phyloP scores from a whole-genome alignment of 108 stramenopile genomes.

The Cyclotella distinguenda region DNA sequence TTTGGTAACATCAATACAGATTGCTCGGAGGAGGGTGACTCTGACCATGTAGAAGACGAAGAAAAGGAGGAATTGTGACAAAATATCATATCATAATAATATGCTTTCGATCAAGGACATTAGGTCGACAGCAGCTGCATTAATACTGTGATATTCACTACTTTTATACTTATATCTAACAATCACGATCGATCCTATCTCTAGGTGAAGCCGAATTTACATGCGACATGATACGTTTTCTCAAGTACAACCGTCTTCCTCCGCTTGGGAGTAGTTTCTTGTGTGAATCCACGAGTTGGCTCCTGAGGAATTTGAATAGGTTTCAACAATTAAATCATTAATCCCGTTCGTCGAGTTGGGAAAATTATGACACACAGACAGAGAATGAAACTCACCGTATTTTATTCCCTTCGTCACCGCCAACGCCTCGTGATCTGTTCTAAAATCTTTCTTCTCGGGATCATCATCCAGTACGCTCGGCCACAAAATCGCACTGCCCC shows the following conservation, averaged over 20 bases:
- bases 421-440: slow-evolving; percentile 63
- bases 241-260: slow-evolving; percentile 1
- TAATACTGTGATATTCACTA: too few relatives aligned
- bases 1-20: slow-evolving; percentile 13
- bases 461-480: slow-evolving; percentile 55
- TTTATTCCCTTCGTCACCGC: slow-evolving; percentile 59
- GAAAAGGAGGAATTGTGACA: neutral
- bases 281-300: slow-evolving; percentile 52
- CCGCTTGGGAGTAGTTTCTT: slow-evolving; percentile 2
- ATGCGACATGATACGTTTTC: neutral
- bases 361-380: slow-evolving; percentile 54
- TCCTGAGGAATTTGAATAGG: neutral
- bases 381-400: slow-evolving; percentile 35
- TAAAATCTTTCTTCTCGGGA: slow-evolving; percentile 46
- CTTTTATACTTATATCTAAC: too few relatives aligned
- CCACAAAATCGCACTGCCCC: slow-evolving; percentile 72
- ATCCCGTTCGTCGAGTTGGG: too few relatives aligned
- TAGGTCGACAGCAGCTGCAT: too few relatives aligned
- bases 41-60: neutral
- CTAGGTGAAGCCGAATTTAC: too few relatives aligned
- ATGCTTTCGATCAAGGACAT: too few relatives aligned
- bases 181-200: too few relatives aligned
- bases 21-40: too few relatives aligned
- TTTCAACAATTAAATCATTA: too few relatives aligned
- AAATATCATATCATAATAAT: too few relatives aligned